Conservation (phyloP, 108 stramenopile species). For the Pseudonitzschia multiseries region DNA sequence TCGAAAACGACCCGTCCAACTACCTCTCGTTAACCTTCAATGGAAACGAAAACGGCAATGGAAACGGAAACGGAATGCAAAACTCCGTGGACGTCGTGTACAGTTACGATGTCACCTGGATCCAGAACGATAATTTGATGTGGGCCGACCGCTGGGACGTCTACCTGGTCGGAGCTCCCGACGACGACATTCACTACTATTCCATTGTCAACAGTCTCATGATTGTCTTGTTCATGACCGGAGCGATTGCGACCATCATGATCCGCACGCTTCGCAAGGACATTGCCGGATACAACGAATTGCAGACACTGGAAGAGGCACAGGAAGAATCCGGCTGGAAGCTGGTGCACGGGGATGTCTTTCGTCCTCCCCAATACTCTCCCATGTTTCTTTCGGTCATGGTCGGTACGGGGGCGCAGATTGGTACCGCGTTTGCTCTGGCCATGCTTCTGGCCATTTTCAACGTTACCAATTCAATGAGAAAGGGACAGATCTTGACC, state of each 20-base stretch:
- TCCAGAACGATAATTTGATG: slow-evolving; percentile 58
- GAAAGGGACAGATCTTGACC: slow-evolving; percentile 94
- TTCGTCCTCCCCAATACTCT: slow-evolving; percentile 84
- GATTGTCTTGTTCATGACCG: slow-evolving; percentile 97
- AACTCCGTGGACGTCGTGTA: slow-evolving; percentile 57
- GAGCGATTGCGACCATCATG: slow-evolving; percentile 95
- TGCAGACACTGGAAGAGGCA: slow-evolving; percentile 77
- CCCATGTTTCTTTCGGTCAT: slow-evolving; percentile 90
- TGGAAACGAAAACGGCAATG: no score
- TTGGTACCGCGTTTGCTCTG: slow-evolving; percentile 80
- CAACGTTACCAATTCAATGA: slow-evolving; percentile 90
- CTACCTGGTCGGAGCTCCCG: slow-evolving; percentile 89
- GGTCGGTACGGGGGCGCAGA: slow-evolving; percentile 93
- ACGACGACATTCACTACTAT: slow-evolving; percentile 99
- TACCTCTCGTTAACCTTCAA: slow-evolving; percentile 37
- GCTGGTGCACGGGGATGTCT: slow-evolving; percentile 97
- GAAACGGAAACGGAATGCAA: slow-evolving; percentile 15
- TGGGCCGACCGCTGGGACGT: slow-evolving; percentile 99
- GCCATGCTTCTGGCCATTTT: slow-evolving; percentile 82
- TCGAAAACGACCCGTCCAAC: slow-evolving; percentile 54
- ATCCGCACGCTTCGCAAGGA: slow-evolving; percentile 94
- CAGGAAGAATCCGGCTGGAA: slow-evolving; percentile 99
- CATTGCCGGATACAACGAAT: slow-evolving; percentile 96
- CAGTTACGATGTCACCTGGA: slow-evolving; percentile 96
- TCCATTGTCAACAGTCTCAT: slow-evolving; percentile 97